phyloP scores from a whole-genome alignment of 225 moss, liverwort and hornwort species.

The Sphagnum contortum region DNA sequence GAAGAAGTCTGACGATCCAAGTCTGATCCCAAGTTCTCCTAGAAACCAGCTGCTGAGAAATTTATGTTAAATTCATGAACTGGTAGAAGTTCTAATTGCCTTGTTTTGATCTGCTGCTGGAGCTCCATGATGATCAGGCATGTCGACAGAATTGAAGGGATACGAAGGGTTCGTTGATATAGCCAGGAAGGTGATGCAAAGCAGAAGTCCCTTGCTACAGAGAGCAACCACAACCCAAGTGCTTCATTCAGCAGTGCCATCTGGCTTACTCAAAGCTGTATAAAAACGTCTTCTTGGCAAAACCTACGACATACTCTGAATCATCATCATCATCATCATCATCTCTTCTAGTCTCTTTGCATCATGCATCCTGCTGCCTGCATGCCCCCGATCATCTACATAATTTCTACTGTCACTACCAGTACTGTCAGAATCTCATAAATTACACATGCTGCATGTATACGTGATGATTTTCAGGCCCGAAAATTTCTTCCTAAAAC shows the following conservation, averaged over 20 bases:
- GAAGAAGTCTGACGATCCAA: too few species aligned
- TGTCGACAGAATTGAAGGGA: conserved; percentile 42
- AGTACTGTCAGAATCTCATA: too few species aligned
- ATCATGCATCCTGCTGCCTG: background rate
- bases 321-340: background rate
- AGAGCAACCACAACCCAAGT: conserved; percentile 57
- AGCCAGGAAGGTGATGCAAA: conserved; percentile 81
- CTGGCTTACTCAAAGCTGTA: conserved; percentile 78
- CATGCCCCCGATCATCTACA: too few species aligned
- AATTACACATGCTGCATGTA: too few species aligned
- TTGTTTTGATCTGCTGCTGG: background rate
- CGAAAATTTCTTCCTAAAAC: conserved; percentile 62
- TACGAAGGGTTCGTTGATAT: conserved; percentile 90
- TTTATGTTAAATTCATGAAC: too few species aligned
- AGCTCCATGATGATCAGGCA: conserved; percentile 20
- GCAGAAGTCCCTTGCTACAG: conserved; percentile 53
- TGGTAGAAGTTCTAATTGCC: background rate
- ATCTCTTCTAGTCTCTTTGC: background rate
- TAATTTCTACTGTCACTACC: too few species aligned
- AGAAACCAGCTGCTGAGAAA: too few species aligned
- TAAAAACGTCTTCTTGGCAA: background rate
- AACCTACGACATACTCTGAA: too few species aligned
- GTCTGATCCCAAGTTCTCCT: too few species aligned
- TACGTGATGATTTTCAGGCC: conserved; percentile 19
- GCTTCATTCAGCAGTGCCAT: conserved; percentile 57